These are phyloP conservation scores for Penicillium hesseltinei DNA, from an alignment of 2,329 filamentous ascomycete species.

Conservation along the genomic window DNA sequence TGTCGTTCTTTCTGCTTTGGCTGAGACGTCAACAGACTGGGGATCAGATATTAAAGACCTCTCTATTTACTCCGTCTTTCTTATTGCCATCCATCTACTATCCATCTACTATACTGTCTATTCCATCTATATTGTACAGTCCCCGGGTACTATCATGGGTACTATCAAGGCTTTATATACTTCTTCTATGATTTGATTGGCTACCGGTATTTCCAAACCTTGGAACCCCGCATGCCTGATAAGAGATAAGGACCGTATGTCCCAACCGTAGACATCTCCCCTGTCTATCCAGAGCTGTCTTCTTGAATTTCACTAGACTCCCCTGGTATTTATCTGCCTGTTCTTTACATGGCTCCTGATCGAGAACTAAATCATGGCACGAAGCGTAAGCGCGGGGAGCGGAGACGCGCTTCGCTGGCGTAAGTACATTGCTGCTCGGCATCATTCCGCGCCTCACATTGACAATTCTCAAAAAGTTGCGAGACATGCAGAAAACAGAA, in stretches of 20 bases:
- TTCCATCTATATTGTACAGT: background rate
- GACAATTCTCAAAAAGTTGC: conserved; percentile 39
- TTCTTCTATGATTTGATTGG: background rate
- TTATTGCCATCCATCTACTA: background rate
- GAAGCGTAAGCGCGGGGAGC: conserved; percentile 14
- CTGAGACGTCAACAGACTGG: background rate
- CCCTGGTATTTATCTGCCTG: background rate
- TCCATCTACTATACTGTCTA: background rate
- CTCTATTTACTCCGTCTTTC: background rate
- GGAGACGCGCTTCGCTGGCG: conserved; percentile 16
- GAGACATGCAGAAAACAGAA: conserved; percentile 55
- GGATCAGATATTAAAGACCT: background rate
- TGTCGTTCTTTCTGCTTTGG: background rate
- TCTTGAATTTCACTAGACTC: background rate
- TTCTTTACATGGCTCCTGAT: background rate
- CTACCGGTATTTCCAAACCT: background rate
- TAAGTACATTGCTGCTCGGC: background rate
- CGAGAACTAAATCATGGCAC: background rate
- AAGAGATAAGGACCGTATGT: background rate
- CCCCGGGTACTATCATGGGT: too few relatives aligned
- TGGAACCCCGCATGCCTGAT: background rate
- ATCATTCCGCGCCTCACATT: background rate
- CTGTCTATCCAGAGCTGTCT: background rate
- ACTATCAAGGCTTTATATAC: background rate
- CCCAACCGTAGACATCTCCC: background rate